Evolutionary conservation across 1,139 yeast genomes (phyloP), one percentile per base, ranked within the genome.

Genomic region (Saccharomyces uvarum): DNA sequence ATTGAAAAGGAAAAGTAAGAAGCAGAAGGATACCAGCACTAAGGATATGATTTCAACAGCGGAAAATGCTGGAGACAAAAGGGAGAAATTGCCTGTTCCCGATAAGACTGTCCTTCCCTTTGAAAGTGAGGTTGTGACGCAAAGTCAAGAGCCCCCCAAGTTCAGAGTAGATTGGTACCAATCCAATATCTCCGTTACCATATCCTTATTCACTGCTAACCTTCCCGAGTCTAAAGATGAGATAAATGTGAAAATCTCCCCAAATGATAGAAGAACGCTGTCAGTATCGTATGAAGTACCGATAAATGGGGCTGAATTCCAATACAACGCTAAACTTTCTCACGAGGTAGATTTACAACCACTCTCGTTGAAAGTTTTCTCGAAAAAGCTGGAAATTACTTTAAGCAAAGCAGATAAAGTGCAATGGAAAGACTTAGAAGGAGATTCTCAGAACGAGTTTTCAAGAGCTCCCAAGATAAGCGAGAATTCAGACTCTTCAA

Each of bases 111-210:
- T 19, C 19, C 13, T 16, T 2, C 11, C 44, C 11, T 11, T 11
- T 16, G 11, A 19, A 28, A 21, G 21, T 26, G 28, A 32, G 26
- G 42, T n/a, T 19, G 26, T 7, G 9, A 4, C 24, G 9, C 44
- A 27, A 29, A 16, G 27, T n/a, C 16, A 5, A 9, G 47, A 31
- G 14, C 51, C 61, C 7, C 59, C 73, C 51, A 77, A 79, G 56
- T 76, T 84, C 57, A 79, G 85, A 65, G 81, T 79, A 47, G 97
- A 90, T 64, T 90, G 95, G 90, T 89, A 84, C 70, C 96, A 90
- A 68, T 76, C 82, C 21, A 68, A 74, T 14, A 75, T 74, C 0
- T 68, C 72, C 2, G 79, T 90, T 14, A 83, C 84, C 5, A 75
- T 91, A 33, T 82, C 95, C 1, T 73, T 93, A 6, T 93, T 86